phyloP scores from a whole-genome alignment of 2,329 filamentous ascomycete genomes.

The Lachnum nothofagi region DNA sequence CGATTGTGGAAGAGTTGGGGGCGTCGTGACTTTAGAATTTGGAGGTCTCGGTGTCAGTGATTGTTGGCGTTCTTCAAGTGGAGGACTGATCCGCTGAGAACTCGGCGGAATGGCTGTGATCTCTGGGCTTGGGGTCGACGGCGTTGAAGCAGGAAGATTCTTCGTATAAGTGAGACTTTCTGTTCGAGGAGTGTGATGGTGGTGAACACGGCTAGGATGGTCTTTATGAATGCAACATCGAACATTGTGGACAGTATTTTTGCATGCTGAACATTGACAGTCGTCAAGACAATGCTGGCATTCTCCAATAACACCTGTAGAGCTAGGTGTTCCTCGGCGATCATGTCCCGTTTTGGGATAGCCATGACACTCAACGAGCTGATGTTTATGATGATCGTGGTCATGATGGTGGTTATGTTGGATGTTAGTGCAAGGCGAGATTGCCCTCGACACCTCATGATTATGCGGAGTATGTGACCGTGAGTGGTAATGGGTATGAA shows the following conservation, averaged over 20 bases:
- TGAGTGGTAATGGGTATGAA: constrained; percentile 4
- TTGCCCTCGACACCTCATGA: background rate
- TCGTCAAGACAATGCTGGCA: constrained; percentile 31
- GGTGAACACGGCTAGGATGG: constrained; percentile 18
- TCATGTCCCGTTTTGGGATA: constrained; percentile 27
- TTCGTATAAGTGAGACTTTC: background rate
- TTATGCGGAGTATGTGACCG: background rate
- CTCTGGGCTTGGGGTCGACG: background rate
- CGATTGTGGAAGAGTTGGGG: background rate
- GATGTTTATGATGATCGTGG: constrained; percentile 1
- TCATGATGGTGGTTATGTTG: background rate
- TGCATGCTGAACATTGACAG: constrained; percentile 25
- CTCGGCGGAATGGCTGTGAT: background rate
- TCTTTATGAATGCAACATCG: constrained; percentile 24
- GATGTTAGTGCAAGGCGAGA: background rate
- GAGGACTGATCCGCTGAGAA: background rate
- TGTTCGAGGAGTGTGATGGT: background rate
- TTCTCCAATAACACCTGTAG: constrained; percentile 21
- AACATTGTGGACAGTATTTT: constrained; percentile 25
- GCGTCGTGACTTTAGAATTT: background rate
- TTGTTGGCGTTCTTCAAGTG: background rate
- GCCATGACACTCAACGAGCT: constrained; percentile 23
- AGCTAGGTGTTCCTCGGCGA: constrained; percentile 19
- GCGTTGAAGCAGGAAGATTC: background rate
- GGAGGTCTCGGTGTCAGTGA: too few relatives aligned